Conservation (phyloP, 2,329 filamentous ascomycete species). For the Diplodia scrobiculata region DNA sequence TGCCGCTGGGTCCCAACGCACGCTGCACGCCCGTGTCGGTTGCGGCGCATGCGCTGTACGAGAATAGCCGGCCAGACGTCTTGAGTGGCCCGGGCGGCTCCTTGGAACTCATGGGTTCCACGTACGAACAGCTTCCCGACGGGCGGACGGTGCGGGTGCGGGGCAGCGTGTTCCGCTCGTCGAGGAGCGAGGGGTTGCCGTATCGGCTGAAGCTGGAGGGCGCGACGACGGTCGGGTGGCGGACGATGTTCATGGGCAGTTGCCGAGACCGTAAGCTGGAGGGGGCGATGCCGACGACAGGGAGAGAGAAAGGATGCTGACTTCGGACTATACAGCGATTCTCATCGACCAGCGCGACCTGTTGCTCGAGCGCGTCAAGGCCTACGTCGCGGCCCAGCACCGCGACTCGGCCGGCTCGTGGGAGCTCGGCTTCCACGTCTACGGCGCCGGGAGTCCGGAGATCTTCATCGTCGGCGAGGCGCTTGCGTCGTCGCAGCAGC, state of each 20-base stretch:
- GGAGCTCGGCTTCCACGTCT: background rate
- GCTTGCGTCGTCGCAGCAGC: constrained; percentile 50
- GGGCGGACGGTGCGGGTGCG: background rate
- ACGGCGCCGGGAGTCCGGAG: background rate
- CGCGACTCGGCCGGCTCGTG: background rate
- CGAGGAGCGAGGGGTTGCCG: constrained; percentile 33
- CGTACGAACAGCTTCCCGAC: background rate
- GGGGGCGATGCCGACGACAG: no score
- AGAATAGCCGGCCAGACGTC: background rate
- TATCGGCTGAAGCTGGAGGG: constrained; percentile 57
- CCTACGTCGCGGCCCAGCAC: background rate
- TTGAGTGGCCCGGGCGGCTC: background rate
- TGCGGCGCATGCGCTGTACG: background rate
- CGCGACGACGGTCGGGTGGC: constrained; percentile 49
- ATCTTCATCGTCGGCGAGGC: constrained; percentile 55
- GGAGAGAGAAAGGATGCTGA: no score
- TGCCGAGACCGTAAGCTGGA: constrained; percentile 46
- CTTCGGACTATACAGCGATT: background rate
- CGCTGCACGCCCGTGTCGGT: background rate
- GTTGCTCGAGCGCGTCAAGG: background rate
- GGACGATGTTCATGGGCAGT: constrained; percentile 52
- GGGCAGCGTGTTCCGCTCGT: background rate
- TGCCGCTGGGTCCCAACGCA: constrained; percentile 46
- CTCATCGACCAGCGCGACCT: background rate
- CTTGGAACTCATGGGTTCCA: background rate